Percentiles rank a stretch among this genome's conserved stretches.
These are phyloP conservation scores for Arabis hirsuta DNA, from an alignment of 345 rosid species.

Conservation along the genomic window DNA sequence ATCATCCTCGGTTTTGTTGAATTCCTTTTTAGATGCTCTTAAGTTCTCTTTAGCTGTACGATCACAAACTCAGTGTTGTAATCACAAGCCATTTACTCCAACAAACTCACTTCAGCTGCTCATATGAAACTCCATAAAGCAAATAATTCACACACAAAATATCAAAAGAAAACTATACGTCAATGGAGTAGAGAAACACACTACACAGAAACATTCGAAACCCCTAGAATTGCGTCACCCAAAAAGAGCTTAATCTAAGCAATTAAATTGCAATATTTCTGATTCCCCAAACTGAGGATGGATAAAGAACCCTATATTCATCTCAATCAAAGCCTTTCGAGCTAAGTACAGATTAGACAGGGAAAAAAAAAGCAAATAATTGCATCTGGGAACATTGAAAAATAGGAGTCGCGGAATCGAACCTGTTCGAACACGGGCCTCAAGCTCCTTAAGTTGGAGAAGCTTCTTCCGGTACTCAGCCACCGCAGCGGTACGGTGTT, in stretches of 20 bases:
- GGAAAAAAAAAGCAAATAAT: too few relatives aligned
- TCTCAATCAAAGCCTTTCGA: not conserved
- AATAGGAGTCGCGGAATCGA: slow-evolving; percentile 17
- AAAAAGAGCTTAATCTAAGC: not conserved
- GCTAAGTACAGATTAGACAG: not conserved
- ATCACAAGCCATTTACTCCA: not conserved
- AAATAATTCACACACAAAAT: not conserved
- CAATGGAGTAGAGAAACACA: too few relatives aligned
- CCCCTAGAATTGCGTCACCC: slow-evolving; percentile 13
- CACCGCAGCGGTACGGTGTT: slow-evolving; percentile 65
- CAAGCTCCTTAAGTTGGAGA: slow-evolving; percentile 89
- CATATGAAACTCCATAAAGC: not conserved
- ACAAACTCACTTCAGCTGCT: slow-evolving; percentile 6
- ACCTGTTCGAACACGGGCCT: slow-evolving; percentile 84
- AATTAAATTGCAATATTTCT: not conserved
- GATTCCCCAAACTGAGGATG: too few relatives aligned
- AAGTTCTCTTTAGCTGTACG: slow-evolving; percentile 80
- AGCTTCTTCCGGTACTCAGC: slow-evolving; percentile 92
- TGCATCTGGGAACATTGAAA: not conserved
- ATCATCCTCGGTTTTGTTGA: slow-evolving; percentile 97
- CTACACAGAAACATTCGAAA: not conserved
- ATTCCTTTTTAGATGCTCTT: slow-evolving; percentile 86
- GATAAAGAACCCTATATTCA: too few relatives aligned
- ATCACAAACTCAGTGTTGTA: not conserved
- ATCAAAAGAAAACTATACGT: not conserved